Base-by-base conservation (phyloP, 1,284 basidiomycete genomes). In the Leccinum subfulvum region DNA sequence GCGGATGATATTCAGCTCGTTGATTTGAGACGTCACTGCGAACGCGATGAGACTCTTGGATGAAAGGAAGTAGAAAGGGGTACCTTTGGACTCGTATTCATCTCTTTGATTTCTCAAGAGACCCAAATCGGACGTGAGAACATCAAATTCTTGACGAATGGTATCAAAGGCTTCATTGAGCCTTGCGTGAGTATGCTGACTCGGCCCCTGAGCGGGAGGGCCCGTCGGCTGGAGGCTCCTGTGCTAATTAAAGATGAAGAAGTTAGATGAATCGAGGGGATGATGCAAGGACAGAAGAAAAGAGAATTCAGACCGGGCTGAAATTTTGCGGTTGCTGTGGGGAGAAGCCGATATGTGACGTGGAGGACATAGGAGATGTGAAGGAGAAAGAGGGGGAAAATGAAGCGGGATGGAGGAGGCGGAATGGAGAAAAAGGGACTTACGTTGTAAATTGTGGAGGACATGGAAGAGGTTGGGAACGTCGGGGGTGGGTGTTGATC, bases 71-170 rank as follows among this genome's bases (percentile, higher is more conserved):
- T 3, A 14, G 39, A 33, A 33, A 54, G 16, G 16, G 16, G n/a
- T 18, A 95, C 95, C 84, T 82, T 95, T 94, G 16, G 82, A 82
- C 76, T 98, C 95, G 75, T 90, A 92, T 65, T 98, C 95, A 71
- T 97, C 95, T 61, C 93, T 81, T 78, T 97, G 93, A 39, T 79
- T 82, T 66, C 93, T 87, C 71, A 92, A 81, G 30, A 85, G 73
- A 21, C 78, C 80, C 58, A 91, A 80, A 74, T 97, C 95, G 64
- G 84, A 81, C 14, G 86, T 81, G 64, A 96, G 80, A 58, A 81
- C 80, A 64, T 97, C 95, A 72, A 94, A 96, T 79, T 98, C 96
- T 61, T 88, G 85, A 67, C 90, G 86, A 72, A 97, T 89, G 65
- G 84, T 81, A 59, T 97, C 94, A 67, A 98, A 87, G 39, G 90